A percentile compares a stretch with the other conserved stretches of the same genome.
Conservation (phyloP, 345 rosid species). For the Orychophragmus violaceus region DNA sequence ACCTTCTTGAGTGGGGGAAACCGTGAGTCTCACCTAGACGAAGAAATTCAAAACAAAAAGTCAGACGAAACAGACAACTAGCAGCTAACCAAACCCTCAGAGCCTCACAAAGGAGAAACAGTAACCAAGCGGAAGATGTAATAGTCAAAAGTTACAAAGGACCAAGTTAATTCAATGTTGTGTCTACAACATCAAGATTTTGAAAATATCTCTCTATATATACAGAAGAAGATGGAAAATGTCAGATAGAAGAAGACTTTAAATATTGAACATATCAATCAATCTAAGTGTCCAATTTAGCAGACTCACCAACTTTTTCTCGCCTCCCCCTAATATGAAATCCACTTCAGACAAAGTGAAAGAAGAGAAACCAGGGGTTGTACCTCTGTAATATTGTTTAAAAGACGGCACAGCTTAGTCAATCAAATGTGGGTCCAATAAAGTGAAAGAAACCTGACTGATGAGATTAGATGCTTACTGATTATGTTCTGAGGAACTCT, state of each 20-base stretch:
- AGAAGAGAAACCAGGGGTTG: conserved; percentile 37
- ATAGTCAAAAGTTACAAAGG: conserved; percentile 4
- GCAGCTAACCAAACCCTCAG: neutral
- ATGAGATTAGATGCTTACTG: conserved; percentile 26
- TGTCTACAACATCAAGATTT: conserved; percentile 2
- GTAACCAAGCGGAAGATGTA: neutral
- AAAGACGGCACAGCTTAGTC: conserved; percentile 10
- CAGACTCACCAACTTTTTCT: conserved; percentile 58
- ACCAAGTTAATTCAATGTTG: neutral
- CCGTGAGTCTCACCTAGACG: conserved; percentile 72
- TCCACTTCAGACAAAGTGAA: conserved; percentile 69
- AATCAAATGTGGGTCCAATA: conserved; percentile 7
- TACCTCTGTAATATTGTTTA: conserved; percentile 43
- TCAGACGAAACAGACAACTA: conserved; percentile 2
- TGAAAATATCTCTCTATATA: neutral
- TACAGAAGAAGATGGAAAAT: neutral
- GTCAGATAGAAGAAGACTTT: neutral
- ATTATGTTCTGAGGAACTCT: conserved; percentile 34
- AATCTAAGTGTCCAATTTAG: conserved; percentile 13
- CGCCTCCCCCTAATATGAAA: conserved; percentile 55
- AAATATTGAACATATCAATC: conserved; percentile 5
- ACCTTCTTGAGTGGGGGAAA: conserved; percentile 84
- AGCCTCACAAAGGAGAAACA: neutral
- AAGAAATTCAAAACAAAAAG: neutral
- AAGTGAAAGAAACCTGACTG: conserved; percentile 12